Percentiles rank a stretch among this genome's conserved stretches.
Evolutionary conservation across 306 rosid genomes (phyloP).

Genomic region (Cucumis hystrix): DNA sequence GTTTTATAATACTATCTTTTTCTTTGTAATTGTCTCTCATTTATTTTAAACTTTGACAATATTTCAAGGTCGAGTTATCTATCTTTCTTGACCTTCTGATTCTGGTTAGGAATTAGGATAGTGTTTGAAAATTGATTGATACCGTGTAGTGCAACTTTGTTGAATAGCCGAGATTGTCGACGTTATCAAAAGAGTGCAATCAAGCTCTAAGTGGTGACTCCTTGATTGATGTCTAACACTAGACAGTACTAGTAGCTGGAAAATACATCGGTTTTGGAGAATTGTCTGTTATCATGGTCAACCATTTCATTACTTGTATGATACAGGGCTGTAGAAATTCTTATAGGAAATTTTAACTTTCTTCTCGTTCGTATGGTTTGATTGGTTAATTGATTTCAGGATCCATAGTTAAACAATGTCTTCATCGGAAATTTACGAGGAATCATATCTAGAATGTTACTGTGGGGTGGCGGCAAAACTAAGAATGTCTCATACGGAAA

Average conservation of each 20-base stretch:
- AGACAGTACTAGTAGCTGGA: background rate
- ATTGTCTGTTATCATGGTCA: background rate
- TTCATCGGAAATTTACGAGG: background rate
- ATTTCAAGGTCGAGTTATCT: background rate
- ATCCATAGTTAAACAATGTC: background rate
- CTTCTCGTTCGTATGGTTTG: background rate
- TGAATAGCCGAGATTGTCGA: background rate
- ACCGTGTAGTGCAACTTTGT: background rate
- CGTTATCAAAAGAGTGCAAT: background rate
- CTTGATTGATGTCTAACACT: background rate
- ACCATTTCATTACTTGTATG: background rate
- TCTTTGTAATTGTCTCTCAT: background rate
- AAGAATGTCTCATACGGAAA: background rate
- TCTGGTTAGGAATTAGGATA: background rate
- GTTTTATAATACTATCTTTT: background rate
- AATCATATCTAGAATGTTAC: conserved; percentile 5
- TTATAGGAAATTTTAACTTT: background rate
- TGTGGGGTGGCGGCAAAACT: conserved; percentile 8
- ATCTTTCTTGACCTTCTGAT: background rate
- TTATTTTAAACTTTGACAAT: background rate
- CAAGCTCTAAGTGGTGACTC: background rate
- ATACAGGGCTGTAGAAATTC: background rate
- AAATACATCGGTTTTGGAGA: background rate
- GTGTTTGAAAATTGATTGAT: background rate
- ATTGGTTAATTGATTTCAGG: background rate